Evolutionary conservation across 257 asterid species (phyloP), one percentile per base, ranked within the genome.

Genomic region (Solanum piurae): DNA sequence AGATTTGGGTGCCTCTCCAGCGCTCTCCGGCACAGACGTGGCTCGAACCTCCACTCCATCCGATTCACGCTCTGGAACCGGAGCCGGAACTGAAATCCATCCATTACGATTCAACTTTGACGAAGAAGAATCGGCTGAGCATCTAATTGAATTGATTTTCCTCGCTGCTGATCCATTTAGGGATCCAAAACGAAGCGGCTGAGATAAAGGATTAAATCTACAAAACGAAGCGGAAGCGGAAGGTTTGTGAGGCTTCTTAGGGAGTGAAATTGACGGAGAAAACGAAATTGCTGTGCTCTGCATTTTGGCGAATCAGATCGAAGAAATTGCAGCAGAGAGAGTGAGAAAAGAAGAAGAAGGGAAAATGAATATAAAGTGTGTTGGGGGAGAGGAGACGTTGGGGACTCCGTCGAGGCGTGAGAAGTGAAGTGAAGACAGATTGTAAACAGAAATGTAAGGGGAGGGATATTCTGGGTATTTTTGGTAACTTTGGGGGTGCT

Each of bases 211-310:
- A 77, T 88, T 87, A 58, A 80, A 58, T 12, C 75, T 46, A 87
- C 37, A 64, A 6, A 20, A 1, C 38, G 86, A 31, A 4, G 44
- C 20, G 60, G 90, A 31, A 84, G 79, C n/a, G 72, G 38, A 77
- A 5, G 37, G 62, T 1, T 85, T 88, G 66, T 88, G 91, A 25
- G 68, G 88, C 46, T 88, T 88, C 42, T 88, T 85, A 55, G 93
- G 87, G 42, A 91, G 89, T 42, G 93, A 90, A 66, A 92, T 83
- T 16, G 95, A 88, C 34, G 95, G 92, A 21, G 94, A 85, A 80
- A 92, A 94, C 44, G 96, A 91, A 37, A 94, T 86, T 1, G 95
- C 91, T 3, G 92, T 86, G 93, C 97, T 89, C 93, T 92, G 97
- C 98, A 95, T 95, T 88, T 91, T 92, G 29, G 23, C 52, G 13